Evolutionary conservation across 2,329 filamentous ascomycete genomes (phyloP).

Genomic region (Capronia americana): DNA sequence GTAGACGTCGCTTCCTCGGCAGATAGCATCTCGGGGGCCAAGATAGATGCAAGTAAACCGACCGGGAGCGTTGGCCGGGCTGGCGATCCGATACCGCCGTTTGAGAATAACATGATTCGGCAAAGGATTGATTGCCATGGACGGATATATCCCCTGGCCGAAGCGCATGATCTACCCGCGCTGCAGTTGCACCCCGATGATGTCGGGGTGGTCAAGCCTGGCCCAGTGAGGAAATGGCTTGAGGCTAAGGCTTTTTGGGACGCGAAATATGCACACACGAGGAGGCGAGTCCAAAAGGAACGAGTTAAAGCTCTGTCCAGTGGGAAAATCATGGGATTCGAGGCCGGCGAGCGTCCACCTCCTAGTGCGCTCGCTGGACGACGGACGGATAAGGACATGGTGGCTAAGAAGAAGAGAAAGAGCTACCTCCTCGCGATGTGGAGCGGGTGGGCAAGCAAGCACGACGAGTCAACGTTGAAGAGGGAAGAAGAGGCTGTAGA

Average conservation of each 20-base stretch:
- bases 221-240: slow-evolving; percentile 83
- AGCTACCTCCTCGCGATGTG: slow-evolving; percentile 82
- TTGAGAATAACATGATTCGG: slow-evolving; percentile 87
- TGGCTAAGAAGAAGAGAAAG: slow-evolving; percentile 58
- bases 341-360: slow-evolving; percentile 76
- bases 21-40: slow-evolving; percentile 36
- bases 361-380: slow-evolving; percentile 81
- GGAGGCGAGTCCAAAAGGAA: slow-evolving; percentile 73
- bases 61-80: slow-evolving; percentile 74
- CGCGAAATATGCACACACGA: slow-evolving; percentile 70
- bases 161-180: slow-evolving; percentile 68
- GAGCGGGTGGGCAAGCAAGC: slow-evolving; percentile 86
- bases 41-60: slow-evolving; percentile 34
- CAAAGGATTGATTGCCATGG: slow-evolving; percentile 84
- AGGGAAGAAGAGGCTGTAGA: slow-evolving; percentile 39
- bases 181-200: slow-evolving; percentile 68
- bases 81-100: slow-evolving; percentile 80
- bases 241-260: slow-evolving; percentile 76
- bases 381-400: slow-evolving; percentile 56
- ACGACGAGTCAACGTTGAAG: slow-evolving; percentile 76
- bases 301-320: slow-evolving; percentile 73
- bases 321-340: slow-evolving; percentile 71
- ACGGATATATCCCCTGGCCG: slow-evolving; percentile 70
- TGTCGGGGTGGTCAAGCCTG: slow-evolving; percentile 80
- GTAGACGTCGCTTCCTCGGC: slow-evolving; percentile 22